These are phyloP conservation scores for Phytomonas sp. DNA, from an alignment of 208 protist genomes.

Conservation along the genomic window DNA sequence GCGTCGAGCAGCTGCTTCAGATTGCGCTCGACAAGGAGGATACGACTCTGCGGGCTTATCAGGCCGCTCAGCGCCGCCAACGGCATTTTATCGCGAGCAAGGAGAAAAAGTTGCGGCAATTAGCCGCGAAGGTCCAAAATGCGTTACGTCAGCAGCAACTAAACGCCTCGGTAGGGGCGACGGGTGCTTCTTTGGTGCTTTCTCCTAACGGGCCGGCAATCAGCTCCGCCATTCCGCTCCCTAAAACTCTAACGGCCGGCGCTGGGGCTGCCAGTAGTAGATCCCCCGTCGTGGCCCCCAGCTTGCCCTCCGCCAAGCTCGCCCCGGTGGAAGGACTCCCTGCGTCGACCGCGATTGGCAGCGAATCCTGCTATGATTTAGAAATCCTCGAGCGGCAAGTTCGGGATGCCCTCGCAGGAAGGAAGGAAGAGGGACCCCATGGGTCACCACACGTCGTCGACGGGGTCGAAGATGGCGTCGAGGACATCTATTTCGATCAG, in stretches of 20 bases:
- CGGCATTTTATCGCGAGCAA: conserved; percentile 11
- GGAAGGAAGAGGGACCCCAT: background rate
- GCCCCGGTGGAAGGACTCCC: background rate
- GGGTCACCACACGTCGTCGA: background rate
- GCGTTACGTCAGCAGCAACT: conserved; percentile 14
- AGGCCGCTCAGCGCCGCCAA: conserved; percentile 28
- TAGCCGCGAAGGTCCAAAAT: conserved; percentile 13
- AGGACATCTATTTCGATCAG: conserved; percentile 9
- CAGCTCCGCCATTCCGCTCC: conserved; percentile 6
- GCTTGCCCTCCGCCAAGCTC: background rate
- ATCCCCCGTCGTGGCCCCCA: background rate
- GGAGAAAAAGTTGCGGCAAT: conserved; percentile 10
- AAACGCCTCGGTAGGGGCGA: background rate
- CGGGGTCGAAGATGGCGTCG: conserved; percentile 8
- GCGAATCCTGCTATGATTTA: background rate
- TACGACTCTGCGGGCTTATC: conserved; percentile 45
- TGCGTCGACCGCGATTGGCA: background rate
- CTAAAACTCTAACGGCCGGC: background rate
- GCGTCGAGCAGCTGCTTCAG: conserved; percentile 32
- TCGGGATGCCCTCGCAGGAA: background rate
- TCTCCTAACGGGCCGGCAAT: background rate
- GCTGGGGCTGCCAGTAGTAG: background rate
- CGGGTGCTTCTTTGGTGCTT: background rate
- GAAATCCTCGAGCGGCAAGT: background rate
- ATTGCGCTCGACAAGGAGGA: conserved; percentile 46